phyloP scores from a whole-genome alignment of 1,284 basidiomycete genomes.

The Coriolopsis trogii region DNA sequence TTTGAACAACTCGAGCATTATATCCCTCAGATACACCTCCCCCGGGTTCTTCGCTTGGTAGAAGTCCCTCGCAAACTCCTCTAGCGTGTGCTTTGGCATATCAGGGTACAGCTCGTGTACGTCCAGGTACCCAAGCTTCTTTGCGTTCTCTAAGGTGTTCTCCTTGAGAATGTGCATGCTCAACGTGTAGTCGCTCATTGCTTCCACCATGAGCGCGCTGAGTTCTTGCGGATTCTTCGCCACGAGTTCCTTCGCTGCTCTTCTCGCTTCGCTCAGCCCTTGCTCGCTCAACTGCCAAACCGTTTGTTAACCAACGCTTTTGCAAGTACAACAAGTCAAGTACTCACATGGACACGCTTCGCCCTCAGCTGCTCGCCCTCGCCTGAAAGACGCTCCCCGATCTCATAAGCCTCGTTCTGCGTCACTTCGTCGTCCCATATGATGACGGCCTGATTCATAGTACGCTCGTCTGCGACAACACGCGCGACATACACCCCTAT shows the following conservation, averaged over 20 bases:
- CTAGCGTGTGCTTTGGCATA: too few relatives aligned
- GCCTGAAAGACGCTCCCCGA: constrained; percentile 18
- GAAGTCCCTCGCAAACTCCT: too few relatives aligned
- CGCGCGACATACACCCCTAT: constrained; percentile 27
- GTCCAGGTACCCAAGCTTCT: constrained; percentile 26
- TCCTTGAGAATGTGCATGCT: constrained; percentile 25
- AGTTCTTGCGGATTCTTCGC: background rate
- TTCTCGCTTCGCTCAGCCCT: constrained; percentile 4
- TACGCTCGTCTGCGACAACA: constrained; percentile 29
- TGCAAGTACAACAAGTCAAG: background rate
- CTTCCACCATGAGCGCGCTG: background rate
- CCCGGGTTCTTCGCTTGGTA: too few relatives aligned
- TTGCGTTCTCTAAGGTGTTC: constrained; percentile 23
- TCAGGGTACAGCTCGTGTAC: constrained; percentile 28
- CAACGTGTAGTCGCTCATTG: constrained; percentile 13
- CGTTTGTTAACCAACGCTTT: too few relatives aligned
- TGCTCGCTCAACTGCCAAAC: background rate
- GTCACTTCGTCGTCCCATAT: constrained; percentile 31
- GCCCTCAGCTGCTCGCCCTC: constrained; percentile 15
- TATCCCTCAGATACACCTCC: too few relatives aligned
- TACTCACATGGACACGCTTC: constrained; percentile 7
- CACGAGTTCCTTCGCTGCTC: background rate
- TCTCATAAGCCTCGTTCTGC: constrained; percentile 14
- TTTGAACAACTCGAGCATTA: too few relatives aligned
- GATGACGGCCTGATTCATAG: constrained; percentile 31